Evolutionary conservation across 192 early-diverging fungal genomes (phyloP), one percentile per base, ranked within the genome.

Genomic region (Coemansia asiatica): DNA sequence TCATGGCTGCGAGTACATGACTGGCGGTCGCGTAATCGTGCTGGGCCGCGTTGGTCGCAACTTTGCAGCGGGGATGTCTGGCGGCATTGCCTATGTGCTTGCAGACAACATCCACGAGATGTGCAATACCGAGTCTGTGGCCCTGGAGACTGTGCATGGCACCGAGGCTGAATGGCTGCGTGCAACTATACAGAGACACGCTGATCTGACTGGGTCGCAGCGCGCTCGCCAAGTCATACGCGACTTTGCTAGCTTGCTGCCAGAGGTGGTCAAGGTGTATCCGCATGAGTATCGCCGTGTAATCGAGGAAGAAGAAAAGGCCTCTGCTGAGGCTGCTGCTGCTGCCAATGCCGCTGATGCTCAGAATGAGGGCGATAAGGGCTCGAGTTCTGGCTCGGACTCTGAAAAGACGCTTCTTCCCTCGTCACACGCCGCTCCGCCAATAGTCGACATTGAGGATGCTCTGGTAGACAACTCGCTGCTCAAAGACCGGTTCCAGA

Each of bases 1-100:
- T 85, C 97, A 98, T 76, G 97, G 95, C 58, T 97, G 95, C 82
- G 97, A 98, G 86, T 98, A 98, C 85, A 98, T 98, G 97, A 98
- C 97, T 7, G 97, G 97, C 49, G 97, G 97, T 49, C 86, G 94
- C 38, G 90, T 92, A 38, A 85, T 98, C 28, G 87, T 98, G 31
- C 84, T 98, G 7, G 97, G 95, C 66, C 56, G 58, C 26, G 91
- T 91, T 21, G 97, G 97, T 12, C 89, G 95, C 71, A 98, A 98
- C 87, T 97, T 98, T 86, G 97, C 97, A 21, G 97, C 97, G 18
- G 97, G 97, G 75, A 98, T 98, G 97, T 89, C 87, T 67, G 97
- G 97, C 53, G 97, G 97, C 72, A 90, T 96, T 66, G 94, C 97
- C 1, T 98, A 98, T 74, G 87, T 98, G 4, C 81, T 96, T 27